Percentiles rank a stretch among this genome's conserved stretches.
These are phyloP conservation scores for Datura wrightii DNA, from an alignment of 257 asterid species.

Conservation along the genomic window DNA sequence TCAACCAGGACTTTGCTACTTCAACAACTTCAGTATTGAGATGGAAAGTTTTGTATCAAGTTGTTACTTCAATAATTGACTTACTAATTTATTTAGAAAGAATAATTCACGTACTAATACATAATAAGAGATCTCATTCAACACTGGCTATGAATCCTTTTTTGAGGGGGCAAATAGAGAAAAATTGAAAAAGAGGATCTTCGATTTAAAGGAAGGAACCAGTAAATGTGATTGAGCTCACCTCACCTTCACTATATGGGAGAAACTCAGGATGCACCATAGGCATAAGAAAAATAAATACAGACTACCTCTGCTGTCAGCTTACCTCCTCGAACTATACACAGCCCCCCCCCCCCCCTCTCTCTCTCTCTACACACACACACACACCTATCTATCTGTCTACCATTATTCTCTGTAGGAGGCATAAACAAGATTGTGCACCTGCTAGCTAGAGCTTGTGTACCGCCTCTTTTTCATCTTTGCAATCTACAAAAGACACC, in stretches of 20 bases:
- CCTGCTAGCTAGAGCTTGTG: neutral
- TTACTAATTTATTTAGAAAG: slow-evolving; percentile 6
- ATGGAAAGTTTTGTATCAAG: neutral
- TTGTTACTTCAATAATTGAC: neutral
- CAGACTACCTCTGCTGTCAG: neutral
- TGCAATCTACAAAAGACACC: neutral
- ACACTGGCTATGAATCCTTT: neutral
- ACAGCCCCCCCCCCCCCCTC: neutral
- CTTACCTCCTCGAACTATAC: neutral
- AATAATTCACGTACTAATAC: slow-evolving; percentile 9
- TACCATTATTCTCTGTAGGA: slow-evolving; percentile 5
- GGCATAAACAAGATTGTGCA: neutral
- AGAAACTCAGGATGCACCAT: slow-evolving; percentile 19
- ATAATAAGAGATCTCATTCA: neutral
- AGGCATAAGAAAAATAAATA: neutral
- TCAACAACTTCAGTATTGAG: neutral
- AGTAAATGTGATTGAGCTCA: neutral
- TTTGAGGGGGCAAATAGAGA: neutral
- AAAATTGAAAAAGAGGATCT: neutral
- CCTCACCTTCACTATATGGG: neutral
- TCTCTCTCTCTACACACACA: neutral
- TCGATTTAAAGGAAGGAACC: neutral
- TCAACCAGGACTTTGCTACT: slow-evolving; percentile 16
- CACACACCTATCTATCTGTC: neutral
- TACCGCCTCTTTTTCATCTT: neutral